Evolutionary conservation across 768 basidiomycete genomes (phyloP).

Genomic region (Termitomyces sp.): DNA sequence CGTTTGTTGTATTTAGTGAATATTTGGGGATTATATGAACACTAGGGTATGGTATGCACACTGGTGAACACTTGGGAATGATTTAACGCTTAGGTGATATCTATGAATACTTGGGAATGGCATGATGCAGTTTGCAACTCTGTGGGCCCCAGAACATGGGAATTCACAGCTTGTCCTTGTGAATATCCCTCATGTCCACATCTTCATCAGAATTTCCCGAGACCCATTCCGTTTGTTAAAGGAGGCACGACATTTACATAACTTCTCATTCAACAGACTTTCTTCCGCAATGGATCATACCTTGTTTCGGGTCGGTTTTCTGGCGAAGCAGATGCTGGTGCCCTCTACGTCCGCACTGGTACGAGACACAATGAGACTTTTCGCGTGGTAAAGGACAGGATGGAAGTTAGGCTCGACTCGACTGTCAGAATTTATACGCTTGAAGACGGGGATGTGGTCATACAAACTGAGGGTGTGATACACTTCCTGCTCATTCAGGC

Average conservation of each 20-base stretch:
- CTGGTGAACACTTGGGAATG: no score
- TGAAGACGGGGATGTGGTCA: conserved; percentile 25
- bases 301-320: conserved; percentile 19
- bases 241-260: conserved; percentile 3
- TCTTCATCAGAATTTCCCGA: conserved; percentile 3
- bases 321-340: conserved; percentile 18
- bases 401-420: conserved; percentile 22
- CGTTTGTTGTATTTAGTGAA: no score
- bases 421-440: conserved; percentile 19
- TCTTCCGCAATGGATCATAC: conserved; percentile 25
- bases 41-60: no score
- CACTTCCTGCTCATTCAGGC: conserved; percentile 23
- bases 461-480: conserved; percentile 20
- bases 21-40: no score
- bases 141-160: neutral
- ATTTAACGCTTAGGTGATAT: no score
- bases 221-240: conserved; percentile 10
- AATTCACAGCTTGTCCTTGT: neutral
- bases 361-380: conserved; percentile 29
- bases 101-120: no score
- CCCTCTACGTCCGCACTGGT: conserved; percentile 29
- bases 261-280: conserved; percentile 17
- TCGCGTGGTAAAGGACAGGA: conserved; percentile 22
- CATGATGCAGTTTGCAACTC: neutral
- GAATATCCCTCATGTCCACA: neutral